Conservation (phyloP, 345 rosid genomes). For the Lepidium aucheri region DNA sequence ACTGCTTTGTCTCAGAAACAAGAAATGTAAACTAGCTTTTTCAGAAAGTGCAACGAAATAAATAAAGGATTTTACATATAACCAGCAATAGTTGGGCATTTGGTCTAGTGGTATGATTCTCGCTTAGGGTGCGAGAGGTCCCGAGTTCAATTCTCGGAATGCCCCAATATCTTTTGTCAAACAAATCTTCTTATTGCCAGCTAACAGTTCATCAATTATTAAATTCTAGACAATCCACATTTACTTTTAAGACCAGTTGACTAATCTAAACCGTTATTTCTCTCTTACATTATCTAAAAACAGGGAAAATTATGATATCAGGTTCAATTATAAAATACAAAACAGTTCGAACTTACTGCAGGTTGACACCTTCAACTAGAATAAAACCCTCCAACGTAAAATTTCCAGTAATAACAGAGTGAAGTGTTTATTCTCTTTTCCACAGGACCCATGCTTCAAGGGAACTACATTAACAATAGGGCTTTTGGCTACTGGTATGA, state of each 20-base stretch:
- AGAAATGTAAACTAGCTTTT: too few species aligned
- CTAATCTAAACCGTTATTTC: not conserved
- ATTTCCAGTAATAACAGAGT: not conserved
- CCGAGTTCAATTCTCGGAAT: slow-evolving; percentile 93
- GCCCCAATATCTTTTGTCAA: slow-evolving; percentile 35
- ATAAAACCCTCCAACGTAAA: not conserved
- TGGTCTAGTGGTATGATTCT: slow-evolving; percentile 91
- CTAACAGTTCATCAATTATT: not conserved
- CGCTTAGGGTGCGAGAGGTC: slow-evolving; percentile 94
- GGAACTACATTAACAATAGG: slow-evolving; percentile 13
- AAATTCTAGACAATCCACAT: not conserved
- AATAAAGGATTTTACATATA: too few species aligned
- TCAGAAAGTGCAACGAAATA: too few species aligned
- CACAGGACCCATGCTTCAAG: not conserved
- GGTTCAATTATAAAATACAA: not conserved
- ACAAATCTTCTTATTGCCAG: not conserved
- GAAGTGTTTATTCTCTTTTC: not conserved
- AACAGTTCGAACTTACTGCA: not conserved
- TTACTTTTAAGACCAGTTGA: not conserved
- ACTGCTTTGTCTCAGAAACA: too few species aligned
- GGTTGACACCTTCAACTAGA: not conserved
- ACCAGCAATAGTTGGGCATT: too few species aligned
- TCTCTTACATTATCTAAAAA: not conserved
- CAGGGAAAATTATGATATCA: not conserved
- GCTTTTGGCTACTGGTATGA: slow-evolving; percentile 59